phyloP scores from a whole-genome alignment of 495 filamentous ascomycete genomes.

The Trichocladium antarcticum region DNA sequence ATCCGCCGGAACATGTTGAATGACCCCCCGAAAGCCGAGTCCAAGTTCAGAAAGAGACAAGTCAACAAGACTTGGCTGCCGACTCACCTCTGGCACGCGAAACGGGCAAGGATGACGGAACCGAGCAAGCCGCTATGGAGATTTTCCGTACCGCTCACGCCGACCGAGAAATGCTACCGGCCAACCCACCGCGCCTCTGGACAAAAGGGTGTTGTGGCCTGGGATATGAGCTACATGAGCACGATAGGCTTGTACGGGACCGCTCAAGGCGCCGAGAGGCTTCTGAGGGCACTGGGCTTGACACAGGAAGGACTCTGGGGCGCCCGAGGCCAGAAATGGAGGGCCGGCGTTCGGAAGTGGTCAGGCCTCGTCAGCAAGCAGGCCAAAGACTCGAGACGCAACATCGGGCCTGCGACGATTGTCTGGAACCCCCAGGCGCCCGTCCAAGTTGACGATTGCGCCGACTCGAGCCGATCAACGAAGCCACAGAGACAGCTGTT shows the following conservation, averaged over 20 bases:
- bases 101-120: constrained; percentile 76
- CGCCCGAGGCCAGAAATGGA: constrained; percentile 60
- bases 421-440: constrained; percentile 47
- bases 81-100: constrained; percentile 88
- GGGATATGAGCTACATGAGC: constrained; percentile 94
- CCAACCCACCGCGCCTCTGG: constrained; percentile 70
- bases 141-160: constrained; percentile 72
- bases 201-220: constrained; percentile 52
- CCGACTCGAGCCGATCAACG: constrained; percentile 19
- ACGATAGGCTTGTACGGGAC: constrained; percentile 69
- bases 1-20: constrained; percentile 61
- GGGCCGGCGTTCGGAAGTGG: constrained; percentile 57
- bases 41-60: constrained; percentile 78
- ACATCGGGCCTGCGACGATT: constrained; percentile 67
- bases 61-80: constrained; percentile 86
- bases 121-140: constrained; percentile 74
- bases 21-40: constrained; percentile 49
- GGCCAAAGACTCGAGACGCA: constrained; percentile 37
- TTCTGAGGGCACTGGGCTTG: constrained; percentile 54
- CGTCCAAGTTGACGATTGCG: not conserved
- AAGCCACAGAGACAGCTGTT: constrained; percentile 49
- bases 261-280: constrained; percentile 47
- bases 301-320: constrained; percentile 49
- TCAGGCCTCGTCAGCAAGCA: constrained; percentile 54
- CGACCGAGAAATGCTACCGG: constrained; percentile 80